A percentile compares a stretch with the other conserved stretches of the same genome.
phyloP scores from a whole-genome alignment of 768 basidiomycete genomes.

The Agaricus blazei region DNA sequence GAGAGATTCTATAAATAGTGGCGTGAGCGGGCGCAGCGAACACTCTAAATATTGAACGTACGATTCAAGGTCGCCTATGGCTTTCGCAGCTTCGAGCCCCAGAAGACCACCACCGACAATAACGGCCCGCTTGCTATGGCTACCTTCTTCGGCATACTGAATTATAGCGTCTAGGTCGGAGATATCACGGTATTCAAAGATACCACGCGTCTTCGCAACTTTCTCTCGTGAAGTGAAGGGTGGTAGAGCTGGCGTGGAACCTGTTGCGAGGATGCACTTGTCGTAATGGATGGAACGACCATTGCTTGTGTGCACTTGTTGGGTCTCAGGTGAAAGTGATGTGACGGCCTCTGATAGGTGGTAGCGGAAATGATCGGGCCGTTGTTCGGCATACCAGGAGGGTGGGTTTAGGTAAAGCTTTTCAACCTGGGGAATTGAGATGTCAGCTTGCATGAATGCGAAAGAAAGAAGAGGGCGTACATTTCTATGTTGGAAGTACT shows the following conservation, averaged over 20 bases:
- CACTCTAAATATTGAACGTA: conserved; percentile 14
- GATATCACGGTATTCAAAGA: conserved; percentile 72
- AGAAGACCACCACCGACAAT: conserved; percentile 70
- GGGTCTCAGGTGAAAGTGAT: conserved; percentile 29
- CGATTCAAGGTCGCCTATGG: conserved; percentile 51
- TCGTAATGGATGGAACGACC: conserved; percentile 47
- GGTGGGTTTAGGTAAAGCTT: conserved; percentile 54
- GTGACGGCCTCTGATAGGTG: conserved; percentile 44
- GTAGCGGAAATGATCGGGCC: conserved; percentile 50
- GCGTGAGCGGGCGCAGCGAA: not conserved
- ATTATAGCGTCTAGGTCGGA: conserved; percentile 63
- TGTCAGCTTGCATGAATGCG: not conserved
- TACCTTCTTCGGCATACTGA: conserved; percentile 40
- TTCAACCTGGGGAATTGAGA: conserved; percentile 29
- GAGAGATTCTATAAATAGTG: conserved; percentile 25
- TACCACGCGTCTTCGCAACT: conserved; percentile 39
- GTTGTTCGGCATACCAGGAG: conserved; percentile 56
- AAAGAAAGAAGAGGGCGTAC: conserved; percentile 8
- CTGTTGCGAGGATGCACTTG: conserved; percentile 64
- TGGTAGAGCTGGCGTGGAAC: conserved; percentile 61
- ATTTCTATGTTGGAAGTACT: conserved; percentile 58
- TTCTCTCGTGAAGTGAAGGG: conserved; percentile 42
- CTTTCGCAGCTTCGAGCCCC: conserved; percentile 74
- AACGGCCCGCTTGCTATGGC: conserved; percentile 40
- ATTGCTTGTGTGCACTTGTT: conserved; percentile 43